These are phyloP conservation scores for Tardiomyces digboiensis DNA, from an alignment of 1,139 yeast genomes.

Conservation along the genomic window DNA sequence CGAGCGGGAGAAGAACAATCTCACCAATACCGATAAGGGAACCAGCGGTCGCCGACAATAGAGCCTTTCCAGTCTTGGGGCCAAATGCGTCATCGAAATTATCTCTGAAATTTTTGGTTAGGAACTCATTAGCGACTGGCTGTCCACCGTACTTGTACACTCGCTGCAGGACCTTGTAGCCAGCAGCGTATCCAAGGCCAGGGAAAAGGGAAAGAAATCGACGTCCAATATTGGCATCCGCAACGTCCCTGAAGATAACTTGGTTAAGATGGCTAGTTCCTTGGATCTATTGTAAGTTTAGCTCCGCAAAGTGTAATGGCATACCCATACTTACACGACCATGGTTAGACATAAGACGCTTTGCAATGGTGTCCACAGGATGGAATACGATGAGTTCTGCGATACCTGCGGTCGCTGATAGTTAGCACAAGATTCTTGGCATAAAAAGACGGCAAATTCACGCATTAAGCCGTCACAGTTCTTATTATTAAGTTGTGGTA, in stretches of 20 bases:
- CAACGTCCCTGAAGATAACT: constrained; percentile 82
- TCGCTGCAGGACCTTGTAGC: constrained; percentile 92
- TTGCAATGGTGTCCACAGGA: constrained; percentile 97
- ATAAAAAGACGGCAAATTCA: too few species aligned
- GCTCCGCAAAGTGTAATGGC: too few species aligned
- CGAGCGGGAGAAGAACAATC: constrained; percentile 89
- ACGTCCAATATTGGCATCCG: constrained; percentile 56
- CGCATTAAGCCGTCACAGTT: too few species aligned
- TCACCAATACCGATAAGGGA: constrained; percentile 97
- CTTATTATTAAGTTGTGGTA: too few species aligned
- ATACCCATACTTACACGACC: constrained; percentile 41
- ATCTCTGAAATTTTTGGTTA: constrained; percentile 63
- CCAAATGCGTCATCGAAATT: constrained; percentile 74
- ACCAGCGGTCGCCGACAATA: constrained; percentile 96
- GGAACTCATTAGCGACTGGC: constrained; percentile 93
- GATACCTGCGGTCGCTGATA: constrained; percentile 83
- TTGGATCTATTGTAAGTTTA: constrained; percentile 30
- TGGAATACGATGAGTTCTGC: constrained; percentile 96
- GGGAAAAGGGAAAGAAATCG: constrained; percentile 86
- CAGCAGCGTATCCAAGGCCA: constrained; percentile 97
- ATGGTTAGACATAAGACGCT: constrained; percentile 94
- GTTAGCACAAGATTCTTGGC: too few species aligned
- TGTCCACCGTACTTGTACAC: constrained; percentile 99
- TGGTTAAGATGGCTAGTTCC: constrained; percentile 58
- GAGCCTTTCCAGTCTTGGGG: constrained; percentile 91